Percentiles rank a stretch among this genome's conserved stretches.
Evolutionary conservation across 306 rosid species (phyloP).

Genomic region (Betula pendula): DNA sequence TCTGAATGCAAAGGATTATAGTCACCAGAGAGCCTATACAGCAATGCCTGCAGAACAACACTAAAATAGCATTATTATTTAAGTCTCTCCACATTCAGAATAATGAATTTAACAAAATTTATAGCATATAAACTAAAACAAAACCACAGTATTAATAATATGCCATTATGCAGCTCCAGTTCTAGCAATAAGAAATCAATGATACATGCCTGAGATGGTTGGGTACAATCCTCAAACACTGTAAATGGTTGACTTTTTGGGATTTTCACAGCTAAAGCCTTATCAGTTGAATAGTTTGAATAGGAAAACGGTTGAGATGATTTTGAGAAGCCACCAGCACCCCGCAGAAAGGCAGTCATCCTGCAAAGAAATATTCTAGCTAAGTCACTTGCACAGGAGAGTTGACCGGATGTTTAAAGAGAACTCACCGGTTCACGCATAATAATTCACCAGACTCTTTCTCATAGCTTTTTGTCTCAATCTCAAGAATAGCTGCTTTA

Average conservation of each 20-base stretch:
- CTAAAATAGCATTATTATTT: neutral
- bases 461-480: slow-evolving; percentile 84
- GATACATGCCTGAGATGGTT: slow-evolving; percentile 76
- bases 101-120: neutral
- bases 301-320: slow-evolving; percentile 77
- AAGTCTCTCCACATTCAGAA: neutral
- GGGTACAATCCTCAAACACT: slow-evolving; percentile 69
- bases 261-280: slow-evolving; percentile 51
- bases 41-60: slow-evolving; percentile 75
- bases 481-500: slow-evolving; percentile 91
- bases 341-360: slow-evolving; percentile 68
- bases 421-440: slow-evolving; percentile 83
- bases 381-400: slow-evolving; percentile 30
- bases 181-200: slow-evolving; percentile 21
- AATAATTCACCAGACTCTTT: slow-evolving; percentile 75
- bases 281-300: slow-evolving; percentile 61
- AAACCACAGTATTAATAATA: neutral
- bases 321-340: slow-evolving; percentile 97
- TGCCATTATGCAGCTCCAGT: slow-evolving; percentile 1
- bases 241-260: slow-evolving; percentile 75
- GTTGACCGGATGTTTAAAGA: slow-evolving; percentile 23
- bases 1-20: slow-evolving; percentile 95
- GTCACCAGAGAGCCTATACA: slow-evolving; percentile 87
- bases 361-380: slow-evolving; percentile 47
- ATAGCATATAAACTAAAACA: slow-evolving; percentile 3